Percentiles rank a stretch among this genome's conserved stretches.
Evolutionary conservation across 495 filamentous ascomycete genomes (phyloP).

Genomic region (Rhizodiscina lignyota): DNA sequence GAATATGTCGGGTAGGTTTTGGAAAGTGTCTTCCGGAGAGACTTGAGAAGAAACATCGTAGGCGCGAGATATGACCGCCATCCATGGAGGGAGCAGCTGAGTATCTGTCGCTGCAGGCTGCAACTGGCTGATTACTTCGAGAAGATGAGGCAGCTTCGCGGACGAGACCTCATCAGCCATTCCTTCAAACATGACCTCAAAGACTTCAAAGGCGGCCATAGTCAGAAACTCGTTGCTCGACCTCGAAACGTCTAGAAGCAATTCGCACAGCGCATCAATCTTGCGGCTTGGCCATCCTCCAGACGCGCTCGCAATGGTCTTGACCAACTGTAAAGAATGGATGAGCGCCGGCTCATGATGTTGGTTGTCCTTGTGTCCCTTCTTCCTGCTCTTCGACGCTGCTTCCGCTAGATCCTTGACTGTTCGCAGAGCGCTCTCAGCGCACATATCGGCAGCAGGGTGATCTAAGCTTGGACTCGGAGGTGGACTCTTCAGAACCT

Average conservation of each 20-base stretch:
- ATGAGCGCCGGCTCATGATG: slow-evolving; percentile 70
- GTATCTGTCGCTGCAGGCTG: slow-evolving; percentile 82
- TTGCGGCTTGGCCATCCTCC: slow-evolving; percentile 96
- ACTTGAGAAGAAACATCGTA: slow-evolving; percentile 88
- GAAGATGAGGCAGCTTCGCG: slow-evolving; percentile 69
- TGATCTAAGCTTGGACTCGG: slow-evolving; percentile 85
- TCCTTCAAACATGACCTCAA: slow-evolving; percentile 85
- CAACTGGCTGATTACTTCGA: slow-evolving; percentile 77
- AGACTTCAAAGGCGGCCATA: slow-evolving; percentile 89
- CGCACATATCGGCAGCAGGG: slow-evolving; percentile 89
- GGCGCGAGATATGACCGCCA: slow-evolving; percentile 81
- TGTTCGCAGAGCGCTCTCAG: slow-evolving; percentile 66
- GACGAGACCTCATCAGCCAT: slow-evolving; percentile 77
- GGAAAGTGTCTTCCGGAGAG: slow-evolving; percentile 70
- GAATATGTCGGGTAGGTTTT: slow-evolving; percentile 70
- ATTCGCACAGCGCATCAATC: slow-evolving; percentile 77
- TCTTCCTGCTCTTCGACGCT: slow-evolving; percentile 54
- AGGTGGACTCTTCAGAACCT: slow-evolving; percentile 65
- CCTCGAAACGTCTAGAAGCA: slow-evolving; percentile 70
- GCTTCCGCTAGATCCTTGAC: slow-evolving; percentile 52
- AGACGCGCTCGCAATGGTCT: slow-evolving; percentile 67
- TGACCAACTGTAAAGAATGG: slow-evolving; percentile 79
- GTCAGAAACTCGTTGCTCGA: slow-evolving; percentile 88
- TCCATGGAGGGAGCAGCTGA: slow-evolving; percentile 86
- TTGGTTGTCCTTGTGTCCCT: slow-evolving; percentile 33